Evolutionary conservation across 148 eudicot genomes (phyloP).

Genomic region (Rhododendron ovatum): DNA sequence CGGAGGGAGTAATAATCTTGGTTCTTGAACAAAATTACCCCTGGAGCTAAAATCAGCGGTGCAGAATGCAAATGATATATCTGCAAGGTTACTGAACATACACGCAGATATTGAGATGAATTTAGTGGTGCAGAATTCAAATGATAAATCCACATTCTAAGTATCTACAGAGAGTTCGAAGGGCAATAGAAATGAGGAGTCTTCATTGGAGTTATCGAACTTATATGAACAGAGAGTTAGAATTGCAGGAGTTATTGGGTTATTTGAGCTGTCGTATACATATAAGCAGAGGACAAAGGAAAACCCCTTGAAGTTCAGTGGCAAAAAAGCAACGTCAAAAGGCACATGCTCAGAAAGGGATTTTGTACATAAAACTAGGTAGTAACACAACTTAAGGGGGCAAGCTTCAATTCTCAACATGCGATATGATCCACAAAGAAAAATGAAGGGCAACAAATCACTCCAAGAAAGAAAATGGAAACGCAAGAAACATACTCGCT

Average conservation of each 20-base stretch:
- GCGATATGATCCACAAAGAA: background rate
- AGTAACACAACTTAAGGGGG: background rate
- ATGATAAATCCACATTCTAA: background rate
- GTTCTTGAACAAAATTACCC: background rate
- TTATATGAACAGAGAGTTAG: background rate
- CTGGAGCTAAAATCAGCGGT: background rate
- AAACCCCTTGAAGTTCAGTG: background rate
- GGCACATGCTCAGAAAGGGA: background rate
- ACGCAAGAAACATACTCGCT: slow-evolving; percentile 76
- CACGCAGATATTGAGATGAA: background rate
- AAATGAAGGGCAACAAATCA: background rate
- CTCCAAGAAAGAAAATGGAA: slow-evolving; percentile 9
- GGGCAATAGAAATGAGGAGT: background rate
- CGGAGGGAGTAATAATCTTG: background rate
- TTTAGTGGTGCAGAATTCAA: background rate
- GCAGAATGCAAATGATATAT: background rate
- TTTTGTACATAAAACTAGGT: background rate
- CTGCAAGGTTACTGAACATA: background rate
- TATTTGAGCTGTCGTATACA: background rate
- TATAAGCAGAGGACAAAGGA: background rate
- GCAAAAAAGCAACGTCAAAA: background rate
- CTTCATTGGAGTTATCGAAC: background rate
- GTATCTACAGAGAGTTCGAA: background rate
- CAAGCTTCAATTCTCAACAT: background rate
- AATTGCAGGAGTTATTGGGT: background rate